Percentiles rank a stretch among this genome's conserved stretches.
Evolutionary conservation across 345 rosid genomes (phyloP).

Genomic region (Geranium brycei): DNA sequence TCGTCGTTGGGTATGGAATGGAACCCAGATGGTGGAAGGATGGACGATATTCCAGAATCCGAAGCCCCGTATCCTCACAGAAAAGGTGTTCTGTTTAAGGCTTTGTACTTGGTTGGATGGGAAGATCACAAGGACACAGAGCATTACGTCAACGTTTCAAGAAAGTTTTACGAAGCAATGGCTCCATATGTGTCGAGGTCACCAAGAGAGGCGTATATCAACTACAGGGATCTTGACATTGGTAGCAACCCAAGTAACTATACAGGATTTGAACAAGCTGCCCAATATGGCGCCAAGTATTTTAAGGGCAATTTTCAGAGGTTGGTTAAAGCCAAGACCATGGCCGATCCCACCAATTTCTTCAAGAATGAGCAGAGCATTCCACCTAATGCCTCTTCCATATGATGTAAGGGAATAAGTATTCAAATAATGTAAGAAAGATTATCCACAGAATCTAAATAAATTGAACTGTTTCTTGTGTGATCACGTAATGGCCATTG

Average conservation of each 20-base stretch:
- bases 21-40: slow-evolving; percentile 23
- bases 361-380: slow-evolving; percentile 16
- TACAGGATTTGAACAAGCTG: slow-evolving; percentile 14
- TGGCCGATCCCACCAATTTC: slow-evolving; percentile 15
- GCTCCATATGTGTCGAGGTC: slow-evolving; percentile 16
- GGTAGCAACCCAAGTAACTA: slow-evolving; percentile 6
- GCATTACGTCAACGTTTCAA: too few relatives aligned
- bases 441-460: too few relatives aligned
- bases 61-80: too few relatives aligned
- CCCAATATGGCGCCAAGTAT: slow-evolving; percentile 17
- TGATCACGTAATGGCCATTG: too few relatives aligned
- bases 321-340: slow-evolving; percentile 15
- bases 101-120: neutral
- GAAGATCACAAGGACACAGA: neutral
- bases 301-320: slow-evolving; percentile 16
- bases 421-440: too few relatives aligned
- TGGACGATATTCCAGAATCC: slow-evolving; percentile 16
- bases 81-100: neutral
- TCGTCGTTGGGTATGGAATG: slow-evolving; percentile 10
- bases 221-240: slow-evolving; percentile 22
- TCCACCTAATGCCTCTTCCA: too few relatives aligned
- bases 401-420: too few relatives aligned
- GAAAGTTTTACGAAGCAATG: slow-evolving; percentile 11
- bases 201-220: slow-evolving; percentile 16
- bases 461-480: too few relatives aligned